Conservation (phyloP, 192 early-diverging fungal species). For the Chytriomyces sp. region DNA sequence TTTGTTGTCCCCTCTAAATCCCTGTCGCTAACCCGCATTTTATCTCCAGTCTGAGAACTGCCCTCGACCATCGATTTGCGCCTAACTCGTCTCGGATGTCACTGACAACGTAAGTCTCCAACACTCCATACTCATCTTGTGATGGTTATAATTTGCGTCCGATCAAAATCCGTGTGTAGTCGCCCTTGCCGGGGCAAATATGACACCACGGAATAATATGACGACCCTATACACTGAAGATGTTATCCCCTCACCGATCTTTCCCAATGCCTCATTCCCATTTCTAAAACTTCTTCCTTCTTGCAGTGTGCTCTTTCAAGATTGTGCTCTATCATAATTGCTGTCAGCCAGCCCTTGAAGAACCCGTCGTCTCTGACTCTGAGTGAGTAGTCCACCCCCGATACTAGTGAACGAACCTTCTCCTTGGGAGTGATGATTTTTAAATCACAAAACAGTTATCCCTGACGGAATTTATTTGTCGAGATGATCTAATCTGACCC, state of each 20-base stretch:
- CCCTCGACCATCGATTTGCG: too few species aligned
- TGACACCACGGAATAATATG: conserved; percentile 22
- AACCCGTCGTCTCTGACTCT: not conserved
- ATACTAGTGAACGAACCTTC: not conserved
- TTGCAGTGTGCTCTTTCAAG: too few species aligned
- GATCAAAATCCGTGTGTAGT: conserved; percentile 21
- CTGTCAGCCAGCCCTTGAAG: too few species aligned
- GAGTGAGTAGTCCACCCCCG: not conserved
- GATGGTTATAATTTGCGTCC: conserved; percentile 39
- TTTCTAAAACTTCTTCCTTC: too few species aligned
- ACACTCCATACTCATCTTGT: not conserved
- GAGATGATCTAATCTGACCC: not conserved
- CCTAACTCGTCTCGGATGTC: too few species aligned
- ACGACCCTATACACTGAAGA: conserved; percentile 28
- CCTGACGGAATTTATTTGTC: not conserved
- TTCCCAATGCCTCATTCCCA: not conserved
- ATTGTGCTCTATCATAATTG: too few species aligned
- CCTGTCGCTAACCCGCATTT: too few species aligned
- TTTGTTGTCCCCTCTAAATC: not conserved
- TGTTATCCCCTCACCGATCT: not conserved
- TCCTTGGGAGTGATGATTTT: not conserved
- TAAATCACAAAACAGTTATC: conserved; percentile 5
- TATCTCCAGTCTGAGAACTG: too few species aligned
- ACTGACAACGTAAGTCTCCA: not conserved
- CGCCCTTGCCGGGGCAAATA: conserved; percentile 32